A percentile compares a stretch with the other conserved stretches of the same genome.
Evolutionary conservation across 495 filamentous ascomycete species (phyloP).

Genomic region (Echria macrotheca): DNA sequence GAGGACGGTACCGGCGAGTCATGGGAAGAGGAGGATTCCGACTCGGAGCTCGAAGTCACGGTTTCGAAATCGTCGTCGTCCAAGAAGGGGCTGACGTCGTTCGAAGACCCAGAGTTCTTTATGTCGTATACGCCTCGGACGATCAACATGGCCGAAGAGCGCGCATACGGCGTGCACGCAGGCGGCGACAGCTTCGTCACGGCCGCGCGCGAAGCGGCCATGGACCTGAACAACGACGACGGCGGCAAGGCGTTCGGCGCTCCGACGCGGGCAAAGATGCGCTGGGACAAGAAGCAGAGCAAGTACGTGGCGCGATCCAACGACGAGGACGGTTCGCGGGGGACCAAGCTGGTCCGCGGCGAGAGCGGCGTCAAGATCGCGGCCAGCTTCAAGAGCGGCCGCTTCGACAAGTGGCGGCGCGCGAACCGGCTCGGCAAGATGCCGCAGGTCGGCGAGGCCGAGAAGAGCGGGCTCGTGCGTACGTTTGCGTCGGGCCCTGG

Average conservation of each 20-base stretch:
- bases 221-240: constrained; percentile 88
- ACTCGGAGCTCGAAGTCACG: constrained; percentile 70
- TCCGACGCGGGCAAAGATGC: constrained; percentile 64
- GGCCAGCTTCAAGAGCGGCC: constrained; percentile 83
- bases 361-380: constrained; percentile 96
- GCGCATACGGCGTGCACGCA: constrained; percentile 86
- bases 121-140: constrained; percentile 87
- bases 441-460: constrained; percentile 76
- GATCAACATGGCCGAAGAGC: constrained; percentile 74
- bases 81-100: constrained; percentile 46
- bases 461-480: constrained; percentile 60
- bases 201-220: constrained; percentile 72
- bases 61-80: constrained; percentile 61
- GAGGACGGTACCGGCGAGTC: constrained; percentile 41
- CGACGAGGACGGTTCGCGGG: constrained; percentile 89
- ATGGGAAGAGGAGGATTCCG: constrained; percentile 58
- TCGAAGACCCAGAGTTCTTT: constrained; percentile 82
- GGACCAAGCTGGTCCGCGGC: constrained; percentile 75
- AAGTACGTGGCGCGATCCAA: constrained; percentile 89
- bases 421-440: constrained; percentile 72
- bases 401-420: constrained; percentile 87
- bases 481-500: constrained; percentile 52
- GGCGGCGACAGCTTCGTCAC: constrained; percentile 72
- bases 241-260: constrained; percentile 69
- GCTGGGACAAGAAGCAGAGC: constrained; percentile 95